Percentiles rank a stretch among this genome's conserved stretches.
Conservation (phyloP, 495 filamentous ascomycete species). For the Lasiosphaeriaceae sp. region DNA sequence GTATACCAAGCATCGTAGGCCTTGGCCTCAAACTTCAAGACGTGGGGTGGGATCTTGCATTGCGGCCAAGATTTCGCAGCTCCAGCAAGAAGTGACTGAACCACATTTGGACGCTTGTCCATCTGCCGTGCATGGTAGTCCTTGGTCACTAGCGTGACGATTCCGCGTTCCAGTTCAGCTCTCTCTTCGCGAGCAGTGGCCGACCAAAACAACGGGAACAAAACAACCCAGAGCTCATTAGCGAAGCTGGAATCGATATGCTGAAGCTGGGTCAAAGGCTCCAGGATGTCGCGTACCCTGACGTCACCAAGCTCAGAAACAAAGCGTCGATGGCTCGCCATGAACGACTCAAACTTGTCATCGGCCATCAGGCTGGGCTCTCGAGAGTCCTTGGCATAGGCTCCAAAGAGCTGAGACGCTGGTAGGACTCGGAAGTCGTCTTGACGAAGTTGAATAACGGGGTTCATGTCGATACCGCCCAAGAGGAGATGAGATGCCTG, state of each 20-base stretch:
- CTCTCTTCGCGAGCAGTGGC: slow-evolving; percentile 82
- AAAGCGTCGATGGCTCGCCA: slow-evolving; percentile 76
- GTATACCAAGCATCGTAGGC: slow-evolving; percentile 97
- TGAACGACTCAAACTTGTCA: slow-evolving; percentile 73
- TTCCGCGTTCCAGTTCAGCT: slow-evolving; percentile 82
- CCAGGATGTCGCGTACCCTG: slow-evolving; percentile 78
- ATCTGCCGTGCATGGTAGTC: slow-evolving; percentile 93
- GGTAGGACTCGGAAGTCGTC: slow-evolving; percentile 80
- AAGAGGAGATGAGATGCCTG: slow-evolving; percentile 90
- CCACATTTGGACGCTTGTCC: slow-evolving; percentile 90
- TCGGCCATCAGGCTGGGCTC: slow-evolving; percentile 72
- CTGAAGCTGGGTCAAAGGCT: slow-evolving; percentile 90
- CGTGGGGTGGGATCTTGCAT: slow-evolving; percentile 90
- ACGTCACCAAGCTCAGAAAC: slow-evolving; percentile 76
- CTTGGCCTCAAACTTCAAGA: slow-evolving; percentile 86
- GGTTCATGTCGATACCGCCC: slow-evolving; percentile 83
- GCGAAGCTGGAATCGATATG: slow-evolving; percentile 78
- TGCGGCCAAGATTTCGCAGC: slow-evolving; percentile 74
- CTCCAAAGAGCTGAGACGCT: slow-evolving; percentile 62
- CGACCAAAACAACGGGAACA: slow-evolving; percentile 94
- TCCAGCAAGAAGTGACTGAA: slow-evolving; percentile 84
- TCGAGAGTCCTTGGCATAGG: slow-evolving; percentile 67
- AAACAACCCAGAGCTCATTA: slow-evolving; percentile 80
- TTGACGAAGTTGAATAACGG: slow-evolving; percentile 64
- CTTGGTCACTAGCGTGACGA: slow-evolving; percentile 81